These are phyloP conservation scores for Trametes elegans DNA, from an alignment of 768 basidiomycete species.

Conservation along the genomic window DNA sequence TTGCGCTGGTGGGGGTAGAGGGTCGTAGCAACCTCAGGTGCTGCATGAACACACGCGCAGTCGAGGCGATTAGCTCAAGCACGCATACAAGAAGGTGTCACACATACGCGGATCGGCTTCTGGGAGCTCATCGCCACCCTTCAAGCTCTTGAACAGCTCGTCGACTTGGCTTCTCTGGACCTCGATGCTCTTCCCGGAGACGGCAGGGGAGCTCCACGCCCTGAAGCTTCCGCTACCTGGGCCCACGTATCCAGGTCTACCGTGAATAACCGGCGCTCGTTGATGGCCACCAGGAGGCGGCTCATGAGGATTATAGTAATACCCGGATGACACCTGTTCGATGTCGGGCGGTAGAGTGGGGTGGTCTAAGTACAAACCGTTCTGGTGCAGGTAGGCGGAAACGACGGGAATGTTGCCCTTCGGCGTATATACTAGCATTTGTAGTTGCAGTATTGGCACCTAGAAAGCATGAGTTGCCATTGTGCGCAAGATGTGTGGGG, in stretches of 20 bases:
- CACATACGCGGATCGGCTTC: constrained; percentile 84
- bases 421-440: constrained; percentile 89
- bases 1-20: constrained; percentile 99
- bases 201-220: constrained; percentile 57
- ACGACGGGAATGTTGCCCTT: constrained; percentile 90
- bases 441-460: constrained; percentile 81
- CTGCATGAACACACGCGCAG: constrained; percentile 33
- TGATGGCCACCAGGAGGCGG: constrained; percentile 69
- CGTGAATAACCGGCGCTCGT: constrained; percentile 36
- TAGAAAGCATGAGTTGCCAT: constrained; percentile 32
- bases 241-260: constrained; percentile 41
- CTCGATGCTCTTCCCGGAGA: constrained; percentile 78
- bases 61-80: neutral
- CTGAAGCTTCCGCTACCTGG: constrained; percentile 35
- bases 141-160: constrained; percentile 86
- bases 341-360: constrained; percentile 68
- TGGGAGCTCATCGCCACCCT: constrained; percentile 79
- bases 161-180: constrained; percentile 93
- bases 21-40: constrained; percentile 71
- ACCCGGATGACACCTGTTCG: constrained; percentile 52
- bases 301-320: constrained; percentile 89
- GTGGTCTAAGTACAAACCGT: constrained; percentile 73
- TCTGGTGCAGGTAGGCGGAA: constrained; percentile 67
- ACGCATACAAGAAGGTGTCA: neutral
- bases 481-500: constrained; percentile 10